Conservation (phyloP, 306 rosid genomes). For the Cyclanthera cordifolia region DNA sequence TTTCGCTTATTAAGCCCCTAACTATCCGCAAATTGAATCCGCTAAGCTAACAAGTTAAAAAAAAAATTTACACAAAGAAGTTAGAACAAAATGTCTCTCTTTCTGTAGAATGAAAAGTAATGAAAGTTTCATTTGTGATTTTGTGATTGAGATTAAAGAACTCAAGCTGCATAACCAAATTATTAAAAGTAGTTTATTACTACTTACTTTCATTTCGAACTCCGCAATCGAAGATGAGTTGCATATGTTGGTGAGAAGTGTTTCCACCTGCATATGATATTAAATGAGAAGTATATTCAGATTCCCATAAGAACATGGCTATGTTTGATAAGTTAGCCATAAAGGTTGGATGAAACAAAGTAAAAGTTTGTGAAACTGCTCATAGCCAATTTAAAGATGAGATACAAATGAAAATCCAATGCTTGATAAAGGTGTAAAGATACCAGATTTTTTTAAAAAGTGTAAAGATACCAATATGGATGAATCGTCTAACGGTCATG, state of each 20-base stretch:
- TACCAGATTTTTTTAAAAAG: no score
- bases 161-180: background rate
- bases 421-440: background rate
- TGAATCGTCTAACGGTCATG: background rate
- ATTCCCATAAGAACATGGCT: background rate
- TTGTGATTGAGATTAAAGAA: no score
- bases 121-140: no score
- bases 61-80: constrained; percentile 6
- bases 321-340: background rate
- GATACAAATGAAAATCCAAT: background rate
- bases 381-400: background rate
- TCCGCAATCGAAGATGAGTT: constrained; percentile 60
- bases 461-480: background rate
- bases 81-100: constrained; percentile 1
- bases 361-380: background rate
- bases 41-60: constrained; percentile 37
- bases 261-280: constrained; percentile 50
- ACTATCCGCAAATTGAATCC: constrained; percentile 55
- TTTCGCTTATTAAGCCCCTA: constrained; percentile 33
- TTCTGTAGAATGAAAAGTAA: constrained; percentile 3
- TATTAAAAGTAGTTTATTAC: background rate
- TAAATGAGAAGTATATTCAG: constrained; percentile 8
- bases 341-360: background rate
- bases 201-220: constrained; percentile 59
- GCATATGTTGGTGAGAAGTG: constrained; percentile 53